Percentiles rank a stretch among this genome's conserved stretches.
phyloP scores from a whole-genome alignment of 176 grass and related monocot genomes.

The Coix lacrymajobi region DNA sequence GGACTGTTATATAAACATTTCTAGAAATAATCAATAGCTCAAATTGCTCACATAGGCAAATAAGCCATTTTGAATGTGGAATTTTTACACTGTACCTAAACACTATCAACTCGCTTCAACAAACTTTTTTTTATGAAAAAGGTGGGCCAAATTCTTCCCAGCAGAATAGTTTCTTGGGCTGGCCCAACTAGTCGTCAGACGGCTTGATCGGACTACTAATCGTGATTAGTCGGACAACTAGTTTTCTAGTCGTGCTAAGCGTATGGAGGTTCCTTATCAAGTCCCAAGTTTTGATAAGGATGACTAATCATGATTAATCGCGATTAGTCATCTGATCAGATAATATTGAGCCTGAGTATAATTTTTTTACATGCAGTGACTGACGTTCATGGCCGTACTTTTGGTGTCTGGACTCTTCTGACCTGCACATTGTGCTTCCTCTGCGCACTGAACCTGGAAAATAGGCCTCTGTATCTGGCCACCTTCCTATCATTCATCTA shows the following conservation, averaged over 20 bases:
- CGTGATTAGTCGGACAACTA: too few relatives aligned
- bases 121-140: neutral
- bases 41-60: too few relatives aligned
- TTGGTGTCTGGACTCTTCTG: conserved; percentile 85
- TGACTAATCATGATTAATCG: too few relatives aligned
- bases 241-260: too few relatives aligned
- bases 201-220: too few relatives aligned
- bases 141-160: too few relatives aligned
- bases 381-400: conserved; percentile 83
- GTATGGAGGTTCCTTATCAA: too few relatives aligned
- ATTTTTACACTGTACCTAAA: neutral
- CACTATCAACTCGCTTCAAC: neutral
- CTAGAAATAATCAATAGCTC: too few relatives aligned
- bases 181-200: too few relatives aligned
- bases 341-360: neutral
- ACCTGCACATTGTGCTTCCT: conserved; percentile 88
- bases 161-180: too few relatives aligned
- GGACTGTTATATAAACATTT: neutral
- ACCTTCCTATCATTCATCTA: conserved; percentile 88
- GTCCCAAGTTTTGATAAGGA: too few relatives aligned
- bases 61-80: neutral
- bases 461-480: conserved; percentile 62
- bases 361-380: conserved; percentile 57
- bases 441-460: conserved; percentile 83
- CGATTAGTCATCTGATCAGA: too few relatives aligned